Evolutionary conservation across 2,329 filamentous ascomycete species (phyloP).

Genomic region (Exophiala xenobiotica): DNA sequence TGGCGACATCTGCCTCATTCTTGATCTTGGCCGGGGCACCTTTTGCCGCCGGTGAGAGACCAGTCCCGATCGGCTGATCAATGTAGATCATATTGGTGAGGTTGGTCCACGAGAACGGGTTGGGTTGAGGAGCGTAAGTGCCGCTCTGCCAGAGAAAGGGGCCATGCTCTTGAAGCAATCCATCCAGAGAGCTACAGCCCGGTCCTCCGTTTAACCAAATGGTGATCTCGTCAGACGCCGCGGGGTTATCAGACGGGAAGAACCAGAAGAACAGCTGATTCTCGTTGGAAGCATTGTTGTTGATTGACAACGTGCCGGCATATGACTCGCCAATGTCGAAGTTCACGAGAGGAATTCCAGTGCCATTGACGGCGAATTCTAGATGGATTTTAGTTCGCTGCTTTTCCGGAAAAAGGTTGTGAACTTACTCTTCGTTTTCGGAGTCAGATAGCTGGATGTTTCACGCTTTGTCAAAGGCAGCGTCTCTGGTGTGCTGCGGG

Average conservation of each 20-base stretch:
- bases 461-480: slow-evolving; percentile 16
- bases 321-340: slow-evolving; percentile 63
- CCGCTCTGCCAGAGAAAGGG: slow-evolving; percentile 67
- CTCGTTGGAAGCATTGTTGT: slow-evolving; percentile 38
- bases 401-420: neutral
- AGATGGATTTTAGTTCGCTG: slow-evolving; percentile 17
- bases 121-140: slow-evolving; percentile 59
- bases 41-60: slow-evolving; percentile 48
- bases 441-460: slow-evolving; percentile 20
- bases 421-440: slow-evolving; percentile 24
- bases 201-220: slow-evolving; percentile 58
- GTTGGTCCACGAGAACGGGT: slow-evolving; percentile 33
- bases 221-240: slow-evolving; percentile 50
- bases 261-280: slow-evolving; percentile 48
- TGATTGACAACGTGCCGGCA: slow-evolving; percentile 54
- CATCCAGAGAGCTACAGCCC: slow-evolving; percentile 61
- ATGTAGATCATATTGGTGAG: slow-evolving; percentile 34
- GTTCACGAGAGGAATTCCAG: slow-evolving; percentile 63
- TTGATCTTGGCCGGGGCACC: slow-evolving; percentile 43
- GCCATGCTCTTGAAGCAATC: slow-evolving; percentile 63
- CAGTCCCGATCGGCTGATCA: slow-evolving; percentile 55
- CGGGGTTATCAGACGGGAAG: slow-evolving; percentile 52
- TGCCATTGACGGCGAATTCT: slow-evolving; percentile 66
- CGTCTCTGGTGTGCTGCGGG: slow-evolving; percentile 3
- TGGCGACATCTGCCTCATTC: slow-evolving; percentile 47